These are phyloP conservation scores for Phytopythium helicoides DNA, from an alignment of 352 stramenopile genomes.

Conservation along the genomic window DNA sequence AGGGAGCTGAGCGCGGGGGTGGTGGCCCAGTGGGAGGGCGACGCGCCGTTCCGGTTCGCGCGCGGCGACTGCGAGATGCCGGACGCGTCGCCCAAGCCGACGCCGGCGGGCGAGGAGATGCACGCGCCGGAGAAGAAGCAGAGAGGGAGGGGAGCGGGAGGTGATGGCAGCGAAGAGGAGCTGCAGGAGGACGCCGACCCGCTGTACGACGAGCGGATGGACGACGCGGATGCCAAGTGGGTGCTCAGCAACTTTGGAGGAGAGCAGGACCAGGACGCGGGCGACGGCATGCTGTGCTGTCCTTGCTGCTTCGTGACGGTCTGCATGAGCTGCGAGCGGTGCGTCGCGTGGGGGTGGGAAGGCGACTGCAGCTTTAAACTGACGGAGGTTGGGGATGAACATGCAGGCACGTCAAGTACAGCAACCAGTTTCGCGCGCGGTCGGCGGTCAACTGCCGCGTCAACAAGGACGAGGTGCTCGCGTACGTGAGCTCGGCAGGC, in stretches of 20 bases:
- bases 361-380: too few species aligned
- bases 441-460: slow-evolving; percentile 72
- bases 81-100: slow-evolving; percentile 12
- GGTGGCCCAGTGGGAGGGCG: slow-evolving; percentile 5
- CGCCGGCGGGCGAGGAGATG: slow-evolving; percentile 15
- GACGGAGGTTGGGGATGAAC: too few species aligned
- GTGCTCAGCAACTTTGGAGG: slow-evolving; percentile 51
- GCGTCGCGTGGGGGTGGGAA: background rate
- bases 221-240: slow-evolving; percentile 71
- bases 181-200: slow-evolving; percentile 35
- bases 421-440: slow-evolving; percentile 63
- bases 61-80: slow-evolving; percentile 18
- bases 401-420: slow-evolving; percentile 55
- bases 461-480: slow-evolving; percentile 63
- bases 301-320: slow-evolving; percentile 82
- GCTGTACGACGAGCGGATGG: slow-evolving; percentile 61
- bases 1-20: background rate
- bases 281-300: slow-evolving; percentile 66
- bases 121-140: slow-evolving; percentile 36
- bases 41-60: slow-evolving; percentile 47
- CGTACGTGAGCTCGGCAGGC: slow-evolving; percentile 36
- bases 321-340: slow-evolving; percentile 73
- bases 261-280: slow-evolving; percentile 16
- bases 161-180: slow-evolving; percentile 15
- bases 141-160: slow-evolving; percentile 1